These are phyloP conservation scores for Parachaetomium inaequale DNA, from an alignment of 495 filamentous ascomycete species.

Conservation along the genomic window DNA sequence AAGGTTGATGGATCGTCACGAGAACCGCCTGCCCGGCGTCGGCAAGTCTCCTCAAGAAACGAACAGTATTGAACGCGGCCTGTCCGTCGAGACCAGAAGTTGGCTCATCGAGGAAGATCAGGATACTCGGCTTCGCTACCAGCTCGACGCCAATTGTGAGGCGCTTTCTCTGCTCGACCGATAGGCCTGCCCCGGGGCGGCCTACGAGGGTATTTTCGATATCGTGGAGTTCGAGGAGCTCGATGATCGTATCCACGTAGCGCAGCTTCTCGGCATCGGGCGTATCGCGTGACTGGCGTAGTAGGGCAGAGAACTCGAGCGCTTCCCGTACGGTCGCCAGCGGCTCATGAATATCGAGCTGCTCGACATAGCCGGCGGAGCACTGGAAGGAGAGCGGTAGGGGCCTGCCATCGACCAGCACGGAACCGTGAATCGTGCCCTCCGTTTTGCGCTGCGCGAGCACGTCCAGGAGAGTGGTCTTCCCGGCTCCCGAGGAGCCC, in stretches of 20 bases:
- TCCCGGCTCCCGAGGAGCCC: constrained; percentile 72
- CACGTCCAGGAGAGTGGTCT: constrained; percentile 59
- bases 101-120: constrained; percentile 67
- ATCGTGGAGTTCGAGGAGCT: constrained; percentile 70
- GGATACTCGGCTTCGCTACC: constrained; percentile 70
- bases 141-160: constrained; percentile 87
- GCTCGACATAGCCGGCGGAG: constrained; percentile 74
- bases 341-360: constrained; percentile 74
- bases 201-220: constrained; percentile 69
- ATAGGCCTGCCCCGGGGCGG: constrained; percentile 36
- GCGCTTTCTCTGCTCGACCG: constrained; percentile 51
- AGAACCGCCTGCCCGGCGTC: background rate
- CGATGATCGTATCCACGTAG: constrained; percentile 81
- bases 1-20: background rate
- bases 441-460: constrained; percentile 66
- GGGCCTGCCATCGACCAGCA: constrained; percentile 65
- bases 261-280: constrained; percentile 64
- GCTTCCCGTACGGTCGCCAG: constrained; percentile 79
- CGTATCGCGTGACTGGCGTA: constrained; percentile 65
- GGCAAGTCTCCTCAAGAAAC: background rate
- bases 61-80: background rate
- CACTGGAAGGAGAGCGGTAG: constrained; percentile 67
- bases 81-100: constrained; percentile 68
- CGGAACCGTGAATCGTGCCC: constrained; percentile 67
- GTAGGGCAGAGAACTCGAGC: constrained; percentile 69